phyloP scores from a whole-genome alignment of 2,329 filamentous ascomycete genomes.

The Myriosclerotinia scirpicola region DNA sequence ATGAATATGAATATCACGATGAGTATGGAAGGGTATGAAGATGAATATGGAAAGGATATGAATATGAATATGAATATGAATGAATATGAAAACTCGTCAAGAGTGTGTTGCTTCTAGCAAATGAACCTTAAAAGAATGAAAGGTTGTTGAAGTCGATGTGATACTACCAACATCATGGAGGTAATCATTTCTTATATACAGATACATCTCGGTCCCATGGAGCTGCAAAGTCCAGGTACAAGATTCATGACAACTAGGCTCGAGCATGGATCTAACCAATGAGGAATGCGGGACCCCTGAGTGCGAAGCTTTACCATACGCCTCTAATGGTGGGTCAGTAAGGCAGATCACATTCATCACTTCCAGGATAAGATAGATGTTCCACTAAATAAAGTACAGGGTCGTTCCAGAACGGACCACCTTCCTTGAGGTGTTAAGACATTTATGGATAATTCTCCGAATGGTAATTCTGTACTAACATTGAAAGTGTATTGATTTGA shows the following conservation, averaged over 20 bases:
- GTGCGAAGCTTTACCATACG: neutral
- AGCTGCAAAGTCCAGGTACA: neutral
- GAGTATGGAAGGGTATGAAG: neutral
- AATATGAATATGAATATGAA: neutral
- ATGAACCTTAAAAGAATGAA: constrained; percentile 13
- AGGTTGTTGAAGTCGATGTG: neutral
- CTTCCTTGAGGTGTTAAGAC: constrained; percentile 2
- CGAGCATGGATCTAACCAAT: constrained; percentile 5
- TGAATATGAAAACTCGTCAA: constrained; percentile 8
- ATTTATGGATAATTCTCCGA: constrained; percentile 9
- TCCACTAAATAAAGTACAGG: constrained; percentile 7
- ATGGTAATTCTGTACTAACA: neutral
- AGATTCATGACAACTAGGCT: constrained; percentile 6
- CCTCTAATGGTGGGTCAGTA: neutral
- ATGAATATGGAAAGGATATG: neutral
- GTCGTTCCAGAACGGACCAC: constrained; percentile 1
- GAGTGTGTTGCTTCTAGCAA: constrained; percentile 12
- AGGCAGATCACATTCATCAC: constrained; percentile 12
- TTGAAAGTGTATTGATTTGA: neutral
- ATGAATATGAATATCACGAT: constrained; percentile 21
- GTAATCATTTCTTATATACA: constrained; percentile 1
- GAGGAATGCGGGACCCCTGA: constrained; percentile 3
- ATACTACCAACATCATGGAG: neutral
- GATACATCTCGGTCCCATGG: neutral
- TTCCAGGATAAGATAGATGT: neutral